Evolutionary conservation across 331 rosid genomes (phyloP).

Genomic region (Stylosanthes scabra): DNA sequence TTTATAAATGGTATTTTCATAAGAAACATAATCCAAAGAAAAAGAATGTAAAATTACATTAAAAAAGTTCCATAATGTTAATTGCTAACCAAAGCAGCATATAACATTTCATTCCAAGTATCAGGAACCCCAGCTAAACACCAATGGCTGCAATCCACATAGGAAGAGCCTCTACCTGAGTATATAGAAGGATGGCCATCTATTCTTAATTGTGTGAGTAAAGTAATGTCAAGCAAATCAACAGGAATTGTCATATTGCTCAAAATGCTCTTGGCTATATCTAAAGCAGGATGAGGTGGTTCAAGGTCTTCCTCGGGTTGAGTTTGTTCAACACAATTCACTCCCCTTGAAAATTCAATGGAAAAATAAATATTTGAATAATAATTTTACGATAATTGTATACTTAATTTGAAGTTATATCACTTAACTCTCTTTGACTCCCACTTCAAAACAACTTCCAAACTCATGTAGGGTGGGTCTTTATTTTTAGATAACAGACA

Average conservation of each 20-base stretch:
- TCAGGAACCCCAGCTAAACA: conserved; percentile 81
- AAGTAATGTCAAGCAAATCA: conserved; percentile 64
- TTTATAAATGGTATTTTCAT: no score
- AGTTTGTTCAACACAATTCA: conserved; percentile 44
- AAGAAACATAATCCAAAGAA: background rate
- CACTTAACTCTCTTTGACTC: background rate
- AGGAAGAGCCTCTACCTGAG: conserved; percentile 43
- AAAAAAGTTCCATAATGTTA: background rate
- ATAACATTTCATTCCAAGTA: conserved; percentile 73
- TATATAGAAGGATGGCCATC: conserved; percentile 81
- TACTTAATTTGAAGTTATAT: background rate
- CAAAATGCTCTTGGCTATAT: conserved; percentile 51
- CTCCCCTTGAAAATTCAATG: conserved; percentile 36
- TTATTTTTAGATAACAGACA: background rate
- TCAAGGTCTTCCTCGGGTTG: conserved; percentile 49
- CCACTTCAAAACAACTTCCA: background rate
- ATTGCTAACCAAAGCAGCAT: conserved; percentile 46
- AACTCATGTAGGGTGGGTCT: background rate
- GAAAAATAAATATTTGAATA: background rate
- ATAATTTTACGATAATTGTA: background rate
- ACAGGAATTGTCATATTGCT: conserved; percentile 45
- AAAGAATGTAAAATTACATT: background rate
- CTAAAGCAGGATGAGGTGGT: conserved; percentile 53
- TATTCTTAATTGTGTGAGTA: conserved; percentile 67
- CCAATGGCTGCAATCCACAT: conserved; percentile 75